Percentiles rank a stretch among this genome's conserved stretches.
phyloP scores from a whole-genome alignment of 2,329 filamentous ascomycete genomes.

The Chaetomiaceae sp. region DNA sequence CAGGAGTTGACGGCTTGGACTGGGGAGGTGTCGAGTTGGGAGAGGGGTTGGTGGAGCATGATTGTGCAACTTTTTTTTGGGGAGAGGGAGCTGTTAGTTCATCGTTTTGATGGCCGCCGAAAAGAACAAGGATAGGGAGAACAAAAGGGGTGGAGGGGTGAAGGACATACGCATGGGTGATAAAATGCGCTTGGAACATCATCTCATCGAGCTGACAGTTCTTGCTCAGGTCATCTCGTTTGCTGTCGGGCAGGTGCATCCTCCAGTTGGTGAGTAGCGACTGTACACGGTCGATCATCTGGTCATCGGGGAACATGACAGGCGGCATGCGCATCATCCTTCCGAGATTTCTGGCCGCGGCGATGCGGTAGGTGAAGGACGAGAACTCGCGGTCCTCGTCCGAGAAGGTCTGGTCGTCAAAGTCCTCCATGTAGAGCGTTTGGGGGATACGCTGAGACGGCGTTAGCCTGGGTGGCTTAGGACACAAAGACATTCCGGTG shows the following conservation, averaged over 20 bases:
- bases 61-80: constrained; percentile 51
- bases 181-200: constrained; percentile 88
- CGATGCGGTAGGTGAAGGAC: constrained; percentile 79
- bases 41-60: constrained; percentile 73
- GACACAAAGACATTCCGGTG: constrained; percentile 9
- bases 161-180: constrained; percentile 50
- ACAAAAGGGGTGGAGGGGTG: too few relatives aligned
- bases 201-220: constrained; percentile 77
- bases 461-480: constrained; percentile 14
- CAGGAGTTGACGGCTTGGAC: constrained; percentile 59
- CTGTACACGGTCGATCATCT: constrained; percentile 48
- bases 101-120: too few relatives aligned
- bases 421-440: constrained; percentile 63
- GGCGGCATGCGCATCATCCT: constrained; percentile 61
- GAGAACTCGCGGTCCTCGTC: constrained; percentile 69
- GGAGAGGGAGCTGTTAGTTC: background rate
- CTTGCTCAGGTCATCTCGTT: constrained; percentile 63
- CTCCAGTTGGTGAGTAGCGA: constrained; percentile 65
- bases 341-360: constrained; percentile 73
- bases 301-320: constrained; percentile 49
- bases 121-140: too few relatives aligned
- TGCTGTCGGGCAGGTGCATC: constrained; percentile 68
- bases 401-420: constrained; percentile 71
- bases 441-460: constrained; percentile 49
- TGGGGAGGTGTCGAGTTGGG: constrained; percentile 63